phyloP scores from a whole-genome alignment of 176 grass and related monocot genomes.

The Cocos nucifera region DNA sequence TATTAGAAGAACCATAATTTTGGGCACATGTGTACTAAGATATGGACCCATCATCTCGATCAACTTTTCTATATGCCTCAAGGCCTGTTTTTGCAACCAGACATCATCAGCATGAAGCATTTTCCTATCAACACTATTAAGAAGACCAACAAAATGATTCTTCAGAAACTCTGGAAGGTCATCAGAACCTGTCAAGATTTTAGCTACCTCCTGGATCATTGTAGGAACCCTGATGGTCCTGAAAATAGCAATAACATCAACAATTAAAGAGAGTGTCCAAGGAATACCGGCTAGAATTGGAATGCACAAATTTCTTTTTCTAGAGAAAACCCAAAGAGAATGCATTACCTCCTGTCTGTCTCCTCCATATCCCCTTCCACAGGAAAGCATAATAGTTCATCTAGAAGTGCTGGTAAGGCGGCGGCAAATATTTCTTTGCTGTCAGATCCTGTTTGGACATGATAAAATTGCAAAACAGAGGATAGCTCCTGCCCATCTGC shows the following conservation, averaged over 20 bases:
- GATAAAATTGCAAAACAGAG: constrained; percentile 86
- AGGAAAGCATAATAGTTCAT: constrained; percentile 92
- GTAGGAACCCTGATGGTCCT: constrained; percentile 63
- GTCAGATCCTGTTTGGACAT: constrained; percentile 56
- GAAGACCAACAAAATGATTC: constrained; percentile 94
- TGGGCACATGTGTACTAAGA: constrained; percentile 77
- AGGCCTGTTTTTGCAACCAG: constrained; percentile 66
- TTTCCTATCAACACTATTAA: constrained; percentile 84
- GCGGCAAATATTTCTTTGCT: constrained; percentile 89
- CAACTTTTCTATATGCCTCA: constrained; percentile 71
- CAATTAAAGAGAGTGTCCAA: no score
- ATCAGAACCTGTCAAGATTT: constrained; percentile 65
- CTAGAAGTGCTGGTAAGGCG: constrained; percentile 73
- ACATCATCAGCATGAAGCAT: constrained; percentile 74
- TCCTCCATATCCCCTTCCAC: constrained; percentile 52
- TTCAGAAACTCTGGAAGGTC: constrained; percentile 83
- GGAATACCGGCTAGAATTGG: no score
- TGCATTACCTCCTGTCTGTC: constrained; percentile 51
- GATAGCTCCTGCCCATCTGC: constrained; percentile 57
- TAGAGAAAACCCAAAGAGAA: no score
- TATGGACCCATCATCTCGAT: constrained; percentile 98
- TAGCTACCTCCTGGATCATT: constrained; percentile 68
- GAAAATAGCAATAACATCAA: constrained; percentile 8
- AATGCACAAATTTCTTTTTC: no score
- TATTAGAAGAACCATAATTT: constrained; percentile 96